These are phyloP conservation scores for Echinosophora koreensis DNA, from an alignment of 306 rosid genomes.

Conservation along the genomic window DNA sequence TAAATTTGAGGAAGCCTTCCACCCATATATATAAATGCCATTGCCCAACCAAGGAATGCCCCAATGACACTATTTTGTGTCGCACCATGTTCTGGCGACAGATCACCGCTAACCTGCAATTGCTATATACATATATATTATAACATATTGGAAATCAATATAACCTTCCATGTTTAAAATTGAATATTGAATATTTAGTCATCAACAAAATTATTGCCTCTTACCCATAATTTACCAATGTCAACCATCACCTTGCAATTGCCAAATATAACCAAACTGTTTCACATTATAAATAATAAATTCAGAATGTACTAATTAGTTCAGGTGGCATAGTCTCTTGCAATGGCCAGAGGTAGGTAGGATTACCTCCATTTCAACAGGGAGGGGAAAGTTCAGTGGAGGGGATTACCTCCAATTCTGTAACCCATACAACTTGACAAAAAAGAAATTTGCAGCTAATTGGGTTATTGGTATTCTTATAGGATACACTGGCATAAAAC, in stretches of 20 bases:
- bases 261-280: neutral
- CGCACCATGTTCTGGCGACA: slow-evolving; percentile 35
- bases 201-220: neutral
- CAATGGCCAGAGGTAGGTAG: neutral
- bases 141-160: neutral
- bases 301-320: neutral
- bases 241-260: neutral
- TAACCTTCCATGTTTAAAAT: neutral
- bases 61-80: slow-evolving; percentile 56
- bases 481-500: neutral
- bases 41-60: slow-evolving; percentile 80
- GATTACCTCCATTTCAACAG: neutral
- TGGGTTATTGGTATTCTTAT: neutral
- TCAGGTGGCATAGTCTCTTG: neutral
- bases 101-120: slow-evolving; percentile 58
- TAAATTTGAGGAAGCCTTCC: slow-evolving; percentile 88
- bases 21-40: slow-evolving; percentile 81
- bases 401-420: neutral
- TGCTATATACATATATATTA: slow-evolving; percentile 2
- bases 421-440: neutral
- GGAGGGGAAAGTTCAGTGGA: neutral
- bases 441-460: neutral
- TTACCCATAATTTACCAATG: slow-evolving; percentile 6
- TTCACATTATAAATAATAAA: neutral
- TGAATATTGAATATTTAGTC: slow-evolving; percentile 6